Base-by-base conservation (phyloP, 1,284 basidiomycete species). In the Prillingera fragicola region DNA sequence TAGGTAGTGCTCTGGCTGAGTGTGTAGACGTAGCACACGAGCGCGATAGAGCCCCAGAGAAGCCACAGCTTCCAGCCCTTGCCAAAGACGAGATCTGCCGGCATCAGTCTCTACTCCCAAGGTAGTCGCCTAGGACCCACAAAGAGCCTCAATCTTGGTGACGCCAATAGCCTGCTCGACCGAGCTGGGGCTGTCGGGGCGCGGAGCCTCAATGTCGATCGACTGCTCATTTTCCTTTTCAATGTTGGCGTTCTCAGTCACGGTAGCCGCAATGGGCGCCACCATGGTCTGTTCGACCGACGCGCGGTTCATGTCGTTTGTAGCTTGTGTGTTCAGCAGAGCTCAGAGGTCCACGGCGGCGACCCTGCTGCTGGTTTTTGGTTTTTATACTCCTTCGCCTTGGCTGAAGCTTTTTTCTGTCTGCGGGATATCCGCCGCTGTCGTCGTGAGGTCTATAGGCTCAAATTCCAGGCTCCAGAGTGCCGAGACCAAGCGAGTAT, bases 121-220 rank as follows among this genome's bases (percentile, higher is more conserved):
- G 19, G 31, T 32, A 29, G 22, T 4, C 21, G 19, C 23, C n/a
- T 10, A 29, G 10, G 10, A 45, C 52, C 44, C 25, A 61, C 59
- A 67, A 3, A 67, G 40, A 8, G 65, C 52, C 42, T 67, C 65
- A 23, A 67, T 67, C 45, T 60, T 60, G 33, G 62, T 60, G 4
- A 65, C 65, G 32, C 65, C 65, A n/a, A 54, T 54, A 22, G 55
- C 47, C 47, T 65, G 59, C 27, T 62, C 17, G 27, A 37, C 41
- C 18, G 43, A 46, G 3, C 36, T 17, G 27, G 23, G 33, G 1
- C 29, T 26, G 15, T 36, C 41, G 5, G 36, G 38, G 19, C 45
- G 45, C 29, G n/a, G n/a, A n/a, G 9, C n/a, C 32, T 33, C 32
- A 18, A 33, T 15, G 32, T 33, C 32, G 17, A 8, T 33, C 17